A percentile compares a stretch with the other conserved stretches of the same genome.
These are phyloP conservation scores for Talaromyces atroroseus DNA, from an alignment of 2,329 filamentous ascomycete genomes.

Conservation along the genomic window DNA sequence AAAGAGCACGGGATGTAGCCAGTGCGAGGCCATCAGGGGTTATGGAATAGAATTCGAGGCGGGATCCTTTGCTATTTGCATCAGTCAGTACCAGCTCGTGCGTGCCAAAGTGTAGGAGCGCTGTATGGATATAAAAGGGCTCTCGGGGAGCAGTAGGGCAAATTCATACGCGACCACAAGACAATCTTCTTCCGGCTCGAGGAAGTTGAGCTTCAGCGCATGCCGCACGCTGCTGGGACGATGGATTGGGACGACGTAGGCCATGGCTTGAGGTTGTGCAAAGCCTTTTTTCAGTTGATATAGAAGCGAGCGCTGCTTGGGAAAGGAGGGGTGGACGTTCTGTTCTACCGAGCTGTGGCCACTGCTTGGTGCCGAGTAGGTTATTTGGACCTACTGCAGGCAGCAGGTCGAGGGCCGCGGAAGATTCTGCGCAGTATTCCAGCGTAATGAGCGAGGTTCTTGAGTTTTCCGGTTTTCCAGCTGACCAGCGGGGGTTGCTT, in stretches of 20 bases:
- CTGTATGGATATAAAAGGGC: neutral
- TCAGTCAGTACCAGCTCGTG: constrained; percentile 12
- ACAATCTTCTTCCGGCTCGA: constrained; percentile 69
- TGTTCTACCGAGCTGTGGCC: neutral
- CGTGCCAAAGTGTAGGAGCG: constrained; percentile 13
- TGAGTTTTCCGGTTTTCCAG: no score
- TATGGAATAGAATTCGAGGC: constrained; percentile 75
- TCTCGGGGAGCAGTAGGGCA: neutral
- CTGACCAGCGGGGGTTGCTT: no score
- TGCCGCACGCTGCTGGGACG: constrained; percentile 85
- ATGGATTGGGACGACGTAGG: constrained; percentile 92
- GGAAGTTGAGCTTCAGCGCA: constrained; percentile 73
- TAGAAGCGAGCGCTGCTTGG: neutral
- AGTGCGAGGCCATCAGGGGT: constrained; percentile 57
- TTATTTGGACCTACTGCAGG: neutral
- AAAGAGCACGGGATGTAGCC: constrained; percentile 65
- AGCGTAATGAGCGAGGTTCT: no score
- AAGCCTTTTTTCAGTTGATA: neutral
- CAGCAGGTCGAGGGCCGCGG: neutral
- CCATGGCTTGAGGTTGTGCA: constrained; percentile 61
- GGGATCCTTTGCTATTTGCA: constrained; percentile 67
- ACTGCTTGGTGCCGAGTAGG: neutral
- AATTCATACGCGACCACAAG: constrained; percentile 75
- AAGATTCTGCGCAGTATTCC: neutral
- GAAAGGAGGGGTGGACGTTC: neutral